phyloP scores from a whole-genome alignment of 768 basidiomycete species.

The Mycena floridula region DNA sequence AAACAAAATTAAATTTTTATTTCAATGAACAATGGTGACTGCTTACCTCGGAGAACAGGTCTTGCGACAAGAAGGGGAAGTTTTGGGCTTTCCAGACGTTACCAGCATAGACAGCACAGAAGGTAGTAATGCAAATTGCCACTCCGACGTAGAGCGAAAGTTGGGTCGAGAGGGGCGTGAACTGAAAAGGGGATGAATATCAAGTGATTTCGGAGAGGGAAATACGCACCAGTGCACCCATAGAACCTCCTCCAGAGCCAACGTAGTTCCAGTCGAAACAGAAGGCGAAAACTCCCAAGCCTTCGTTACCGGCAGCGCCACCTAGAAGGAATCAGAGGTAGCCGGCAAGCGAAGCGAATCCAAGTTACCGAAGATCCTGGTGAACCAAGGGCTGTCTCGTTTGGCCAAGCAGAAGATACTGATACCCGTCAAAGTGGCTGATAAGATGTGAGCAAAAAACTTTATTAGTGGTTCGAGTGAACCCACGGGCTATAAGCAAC shows the following conservation, averaged over 20 bases:
- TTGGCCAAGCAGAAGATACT: slow-evolving; percentile 38
- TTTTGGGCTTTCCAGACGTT: slow-evolving; percentile 54
- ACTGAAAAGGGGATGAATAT: slow-evolving; percentile 20
- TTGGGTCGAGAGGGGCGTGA: slow-evolving; percentile 50
- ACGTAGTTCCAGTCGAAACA: slow-evolving; percentile 48
- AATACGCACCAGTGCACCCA: slow-evolving; percentile 30
- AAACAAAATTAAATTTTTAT: too few species aligned
- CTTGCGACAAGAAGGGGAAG: slow-evolving; percentile 55
- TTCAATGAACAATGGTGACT: too few species aligned
- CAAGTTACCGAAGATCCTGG: slow-evolving; percentile 36
- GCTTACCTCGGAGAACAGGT: slow-evolving; percentile 46
- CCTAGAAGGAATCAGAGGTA: slow-evolving; percentile 8
- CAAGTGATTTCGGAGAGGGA: slow-evolving; percentile 15
- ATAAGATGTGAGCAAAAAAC: too few species aligned
- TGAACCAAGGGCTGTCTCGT: slow-evolving; percentile 31
- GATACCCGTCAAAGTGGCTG: slow-evolving; percentile 37
- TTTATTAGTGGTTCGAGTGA: slow-evolving; percentile 1
- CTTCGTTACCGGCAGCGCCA: slow-evolving; percentile 48
- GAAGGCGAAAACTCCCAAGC: slow-evolving; percentile 45
- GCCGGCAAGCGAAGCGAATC: not conserved
- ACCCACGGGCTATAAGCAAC: not conserved
- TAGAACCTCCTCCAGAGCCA: slow-evolving; percentile 27
- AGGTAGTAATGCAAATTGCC: slow-evolving; percentile 45
- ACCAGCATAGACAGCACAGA: slow-evolving; percentile 35
- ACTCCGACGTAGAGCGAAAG: slow-evolving; percentile 44